Evolutionary conservation across 192 early-diverging fungal species (phyloP).

Genomic region (Coemansia asiatica): DNA sequence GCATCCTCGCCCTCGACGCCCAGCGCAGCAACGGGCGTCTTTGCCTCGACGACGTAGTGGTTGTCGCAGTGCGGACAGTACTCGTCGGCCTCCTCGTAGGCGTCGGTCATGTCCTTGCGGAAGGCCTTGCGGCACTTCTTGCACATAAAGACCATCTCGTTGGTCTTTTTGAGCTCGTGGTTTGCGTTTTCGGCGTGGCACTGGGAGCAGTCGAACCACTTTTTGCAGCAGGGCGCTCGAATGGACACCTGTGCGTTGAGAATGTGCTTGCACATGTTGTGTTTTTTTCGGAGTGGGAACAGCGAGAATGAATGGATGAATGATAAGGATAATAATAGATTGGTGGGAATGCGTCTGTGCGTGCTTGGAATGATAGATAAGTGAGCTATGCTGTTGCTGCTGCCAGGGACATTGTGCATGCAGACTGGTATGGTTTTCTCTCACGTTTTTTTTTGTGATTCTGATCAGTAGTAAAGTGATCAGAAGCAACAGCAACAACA

Average conservation of each 20-base stretch:
- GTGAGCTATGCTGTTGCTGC: too few relatives aligned
- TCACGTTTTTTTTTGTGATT: constrained; percentile 7
- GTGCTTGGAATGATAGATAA: too few relatives aligned
- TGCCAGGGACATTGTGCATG: not conserved
- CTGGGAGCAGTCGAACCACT: constrained; percentile 96
- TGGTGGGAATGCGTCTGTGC: too few relatives aligned
- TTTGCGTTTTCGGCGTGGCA: constrained; percentile 83
- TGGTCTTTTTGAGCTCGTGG: constrained; percentile 75
- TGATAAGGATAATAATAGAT: not conserved
- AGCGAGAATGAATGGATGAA: not conserved
- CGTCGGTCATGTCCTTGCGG: constrained; percentile 74
- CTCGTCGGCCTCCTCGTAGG: constrained; percentile 94
- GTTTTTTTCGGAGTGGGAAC: too few relatives aligned
- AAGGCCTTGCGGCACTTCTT: constrained; percentile 99
- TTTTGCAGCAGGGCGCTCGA: constrained; percentile 89
- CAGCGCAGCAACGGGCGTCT: constrained; percentile 79
- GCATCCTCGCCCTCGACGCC: constrained; percentile 94
- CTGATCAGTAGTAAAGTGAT: too few relatives aligned
- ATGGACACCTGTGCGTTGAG: constrained; percentile 96
- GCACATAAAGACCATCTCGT: constrained; percentile 94
- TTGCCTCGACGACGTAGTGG: constrained; percentile 91
- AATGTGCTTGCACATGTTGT: constrained; percentile 90
- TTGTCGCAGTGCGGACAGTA: constrained; percentile 99
- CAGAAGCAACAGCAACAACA: too few relatives aligned
- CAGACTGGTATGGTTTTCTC: constrained; percentile 9